Evolutionary conservation across 2,329 filamentous ascomycete species (phyloP).

Genomic region (Cyphellophora attinorum): DNA sequence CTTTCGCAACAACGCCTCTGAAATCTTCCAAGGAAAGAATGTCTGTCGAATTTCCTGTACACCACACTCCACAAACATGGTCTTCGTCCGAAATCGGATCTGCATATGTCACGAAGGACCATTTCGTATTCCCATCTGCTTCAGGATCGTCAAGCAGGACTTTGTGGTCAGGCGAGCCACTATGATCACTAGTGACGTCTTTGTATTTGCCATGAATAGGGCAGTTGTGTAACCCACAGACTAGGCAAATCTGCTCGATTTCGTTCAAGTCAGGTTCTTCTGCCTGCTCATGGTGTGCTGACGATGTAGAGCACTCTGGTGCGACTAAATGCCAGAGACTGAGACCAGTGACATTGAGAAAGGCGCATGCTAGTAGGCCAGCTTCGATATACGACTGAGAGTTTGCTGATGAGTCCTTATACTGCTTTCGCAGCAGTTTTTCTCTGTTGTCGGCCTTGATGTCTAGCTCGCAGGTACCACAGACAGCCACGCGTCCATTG

Average conservation of each 20-base stretch:
- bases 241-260: conserved; percentile 10
- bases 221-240: conserved; percentile 18
- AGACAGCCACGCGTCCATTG: too few species aligned
- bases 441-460: too few species aligned
- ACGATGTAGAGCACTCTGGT: conserved; percentile 6
- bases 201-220: conserved; percentile 10
- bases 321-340: conserved; percentile 17
- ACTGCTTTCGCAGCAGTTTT: too few species aligned
- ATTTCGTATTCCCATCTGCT: conserved; percentile 12
- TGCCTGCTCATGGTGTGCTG: conserved; percentile 3
- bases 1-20: conserved; percentile 6
- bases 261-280: not conserved
- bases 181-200: conserved; percentile 10
- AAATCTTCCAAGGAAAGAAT: not conserved
- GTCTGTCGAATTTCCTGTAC: conserved; percentile 7
- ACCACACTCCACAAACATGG: conserved; percentile 19
- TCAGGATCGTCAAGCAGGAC: conserved; percentile 16
- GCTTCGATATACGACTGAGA: not conserved
- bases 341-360: conserved; percentile 4
- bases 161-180: too few species aligned
- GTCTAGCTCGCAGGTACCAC: too few species aligned
- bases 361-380: not conserved
- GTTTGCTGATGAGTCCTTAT: too few species aligned
- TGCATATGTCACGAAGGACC: conserved; percentile 8
- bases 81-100: not conserved